Evolutionary conservation across 495 filamentous ascomycete species (phyloP).

Genomic region (Immersiella caudata): DNA sequence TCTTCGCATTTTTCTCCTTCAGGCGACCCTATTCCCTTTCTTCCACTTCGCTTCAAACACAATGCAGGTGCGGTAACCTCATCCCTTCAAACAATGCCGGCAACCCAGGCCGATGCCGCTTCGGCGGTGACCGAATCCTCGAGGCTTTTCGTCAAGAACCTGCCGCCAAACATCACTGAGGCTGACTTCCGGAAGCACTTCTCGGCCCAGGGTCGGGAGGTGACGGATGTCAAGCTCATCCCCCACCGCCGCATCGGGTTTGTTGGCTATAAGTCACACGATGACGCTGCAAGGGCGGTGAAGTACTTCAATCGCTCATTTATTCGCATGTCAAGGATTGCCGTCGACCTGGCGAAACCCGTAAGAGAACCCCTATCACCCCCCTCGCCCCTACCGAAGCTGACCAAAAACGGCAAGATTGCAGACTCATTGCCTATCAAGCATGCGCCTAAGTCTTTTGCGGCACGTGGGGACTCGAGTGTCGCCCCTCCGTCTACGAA

Average conservation of each 20-base stretch:
- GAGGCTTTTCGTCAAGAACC: slow-evolving; percentile 86
- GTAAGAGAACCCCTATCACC: slow-evolving; percentile 48
- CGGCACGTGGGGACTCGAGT: slow-evolving; percentile 21
- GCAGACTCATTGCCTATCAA: slow-evolving; percentile 27
- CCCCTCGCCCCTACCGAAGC: slow-evolving; percentile 10
- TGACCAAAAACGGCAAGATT: slow-evolving; percentile 33
- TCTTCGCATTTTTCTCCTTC: not conserved
- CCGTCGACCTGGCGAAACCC: slow-evolving; percentile 85
- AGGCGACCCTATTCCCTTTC: not conserved
- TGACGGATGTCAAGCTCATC: slow-evolving; percentile 91
- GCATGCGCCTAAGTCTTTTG: slow-evolving; percentile 20
- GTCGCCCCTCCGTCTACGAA: slow-evolving; percentile 10
- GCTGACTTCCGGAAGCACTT: slow-evolving; percentile 87
- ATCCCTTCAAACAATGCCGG: slow-evolving; percentile 24
- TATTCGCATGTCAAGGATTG: slow-evolving; percentile 94
- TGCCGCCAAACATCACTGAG: slow-evolving; percentile 75
- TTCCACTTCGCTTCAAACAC: slow-evolving; percentile 1
- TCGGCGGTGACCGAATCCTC: slow-evolving; percentile 63
- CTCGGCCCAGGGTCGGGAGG: slow-evolving; percentile 63
- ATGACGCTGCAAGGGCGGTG: slow-evolving; percentile 78
- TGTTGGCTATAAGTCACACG: slow-evolving; percentile 84
- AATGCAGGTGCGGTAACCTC: slow-evolving; percentile 33
- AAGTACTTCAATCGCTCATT: slow-evolving; percentile 95
- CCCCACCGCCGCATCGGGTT: slow-evolving; percentile 90
- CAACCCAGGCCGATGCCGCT: slow-evolving; percentile 25